Evolutionary conservation across 2,329 filamentous ascomycete species (phyloP), one percentile per base, ranked within the genome.

Genomic region (Ceratocystis cacaofunesta): DNA sequence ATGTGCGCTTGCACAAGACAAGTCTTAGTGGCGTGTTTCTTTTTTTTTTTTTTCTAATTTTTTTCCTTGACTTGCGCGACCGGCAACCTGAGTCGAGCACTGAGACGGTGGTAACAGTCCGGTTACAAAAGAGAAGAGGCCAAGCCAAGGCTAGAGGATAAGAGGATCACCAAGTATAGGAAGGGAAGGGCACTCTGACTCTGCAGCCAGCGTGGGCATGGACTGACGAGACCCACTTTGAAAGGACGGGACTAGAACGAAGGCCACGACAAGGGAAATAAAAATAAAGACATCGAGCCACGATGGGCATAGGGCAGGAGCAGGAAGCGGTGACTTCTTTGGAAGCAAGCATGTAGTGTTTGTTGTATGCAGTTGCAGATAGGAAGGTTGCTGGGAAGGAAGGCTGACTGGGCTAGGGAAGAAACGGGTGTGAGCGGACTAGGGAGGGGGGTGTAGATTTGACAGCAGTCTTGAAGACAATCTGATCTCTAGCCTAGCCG

Each of bases 371-470:
- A 36, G 32, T 36, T 36, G 32, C 32, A 36, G 32, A 36, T 19
- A 62, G 43, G 61, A 66, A 63, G 28, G 17, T 61, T 61, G 44
- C 65, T 63, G 63, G 46, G 43, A 68, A 60, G 55, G 52, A 43
- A 62, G 58, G 44, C 48, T 63, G 36, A 52, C 64, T 63, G 61
- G 63, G 62, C 66, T 68, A 65, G 65, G 65, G 55, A 66, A 66
- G 46, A 66, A 66, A 63, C 61, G 52, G 65, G 65, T 66, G 65
- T 55, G 48, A 55, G 36, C 46, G 25, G 36, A 46, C 19, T 52
- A 43, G 46, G 64, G 64, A 48, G 36, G 57, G 52, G 50, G 22
- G 30, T 63, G 67, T 62, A 65, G 52, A 41, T 36, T 55, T 62
- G 28, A 50, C 7, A 36, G 32, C 10, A 36, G 32, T 36, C 32